Evolutionary conservation across 306 rosid species (phyloP).

Genomic region (Trifolium fragiferum): DNA sequence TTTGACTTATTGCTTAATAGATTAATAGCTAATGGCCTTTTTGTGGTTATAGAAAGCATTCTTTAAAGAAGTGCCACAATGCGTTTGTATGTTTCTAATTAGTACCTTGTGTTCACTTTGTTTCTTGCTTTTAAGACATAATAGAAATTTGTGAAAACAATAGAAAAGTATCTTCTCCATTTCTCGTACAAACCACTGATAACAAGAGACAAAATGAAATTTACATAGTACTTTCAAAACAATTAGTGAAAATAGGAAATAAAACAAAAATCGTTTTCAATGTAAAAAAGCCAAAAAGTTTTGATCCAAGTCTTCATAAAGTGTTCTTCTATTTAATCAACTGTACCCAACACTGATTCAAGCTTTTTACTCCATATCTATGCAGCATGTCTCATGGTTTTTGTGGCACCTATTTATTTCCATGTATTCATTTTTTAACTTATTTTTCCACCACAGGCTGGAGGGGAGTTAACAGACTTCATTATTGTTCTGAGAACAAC

Average conservation of each 20-base stretch:
- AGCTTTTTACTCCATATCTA: conserved; percentile 4
- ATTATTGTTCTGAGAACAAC: conserved; percentile 83
- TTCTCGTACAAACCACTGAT: background rate
- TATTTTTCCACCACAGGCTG: conserved; percentile 59
- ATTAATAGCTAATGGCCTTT: background rate
- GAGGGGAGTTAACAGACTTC: conserved; percentile 95
- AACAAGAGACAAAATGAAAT: background rate
- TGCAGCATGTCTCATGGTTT: conserved; percentile 23
- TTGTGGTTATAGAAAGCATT: background rate
- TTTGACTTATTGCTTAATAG: conserved; percentile 10
- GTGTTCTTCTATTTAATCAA: conserved; percentile 4
- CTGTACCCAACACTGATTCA: conserved; percentile 27
- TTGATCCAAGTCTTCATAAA: conserved; percentile 3
- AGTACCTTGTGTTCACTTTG: background rate
- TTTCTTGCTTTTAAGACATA: background rate
- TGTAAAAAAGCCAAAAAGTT: background rate
- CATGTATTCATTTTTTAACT: conserved; percentile 26
- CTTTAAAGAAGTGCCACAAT: background rate
- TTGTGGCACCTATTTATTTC: conserved; percentile 15
- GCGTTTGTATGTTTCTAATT: background rate
- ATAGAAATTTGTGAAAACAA: background rate
- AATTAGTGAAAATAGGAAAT: background rate
- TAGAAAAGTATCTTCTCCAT: background rate
- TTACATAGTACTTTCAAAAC: background rate
- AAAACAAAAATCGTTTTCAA: background rate